Evolutionary conservation across 2,329 filamentous ascomycete genomes (phyloP), one percentile per base, ranked within the genome.

Genomic region (Trichocomaceae sp.): DNA sequence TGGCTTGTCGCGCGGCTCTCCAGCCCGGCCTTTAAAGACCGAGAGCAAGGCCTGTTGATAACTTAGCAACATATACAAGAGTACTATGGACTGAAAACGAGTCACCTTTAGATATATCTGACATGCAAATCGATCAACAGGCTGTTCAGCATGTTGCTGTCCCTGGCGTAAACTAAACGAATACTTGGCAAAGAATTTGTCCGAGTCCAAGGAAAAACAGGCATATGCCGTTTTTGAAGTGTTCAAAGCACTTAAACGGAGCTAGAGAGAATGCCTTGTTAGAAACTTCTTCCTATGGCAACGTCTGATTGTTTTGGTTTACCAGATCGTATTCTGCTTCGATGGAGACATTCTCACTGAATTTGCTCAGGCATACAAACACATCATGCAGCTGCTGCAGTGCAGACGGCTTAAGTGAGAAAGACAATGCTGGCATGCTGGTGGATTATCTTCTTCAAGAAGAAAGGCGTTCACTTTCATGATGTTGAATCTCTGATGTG

Each of bases 191-290:
- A 86, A 85, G 64, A 84, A 86, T 1, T 67, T 66, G 31, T 69
- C 71, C 15, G 73, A 73, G 50, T 81, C 77, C 23, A 85, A 74
- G 1, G 74, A 75, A 59, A 84, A 82, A 2, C 82, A 80, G 2
- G 81, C 79, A 70, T 85, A 84, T 33, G 81, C 81, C 7, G 83
- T 84, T 60, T 83, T 83, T 6, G 83, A 83, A 8, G 77, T 76
- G 62, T 86, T 85, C 56, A 86, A 70, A 44, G 81, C 77, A 53
- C 81, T 83, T 31, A 86, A 69, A 2, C 80, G 79, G 58, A 85
- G 77, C 83, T 83, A 52, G 13, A 29, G 29, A 2, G 5, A n/a
- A 20, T 29, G 17, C 51, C 20, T 35, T 13, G 31, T 35, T 35
- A 47, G 12, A 23, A 37, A 22, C 35, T 29, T 29, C 12, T 29